Base-by-base conservation (phyloP, 768 basidiomycete species). In the Rhodotorula toruloides region DNA sequence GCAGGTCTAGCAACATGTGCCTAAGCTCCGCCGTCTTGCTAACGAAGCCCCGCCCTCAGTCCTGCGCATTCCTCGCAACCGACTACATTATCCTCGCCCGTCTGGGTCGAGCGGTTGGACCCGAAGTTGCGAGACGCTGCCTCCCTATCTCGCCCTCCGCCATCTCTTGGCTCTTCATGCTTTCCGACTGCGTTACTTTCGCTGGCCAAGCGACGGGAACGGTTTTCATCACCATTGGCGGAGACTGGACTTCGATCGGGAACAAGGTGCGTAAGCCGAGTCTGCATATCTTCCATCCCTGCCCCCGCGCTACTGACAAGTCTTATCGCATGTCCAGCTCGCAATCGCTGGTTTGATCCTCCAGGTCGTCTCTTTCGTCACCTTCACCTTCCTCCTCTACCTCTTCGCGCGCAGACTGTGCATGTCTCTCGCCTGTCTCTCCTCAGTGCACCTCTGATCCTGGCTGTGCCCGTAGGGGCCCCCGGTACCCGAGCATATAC, bases 71-170 rank as follows among this genome's bases (percentile, higher is more conserved):
- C 77, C 65, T 77, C 34, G 76, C 77, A 13, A 67, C 84, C 21
- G 81, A 85, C 72, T 88, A 89, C 72, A 77, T 87, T 61, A 80
- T 87, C 27, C 81, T 88, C 2, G 85, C 86, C 16, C 82, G 82
- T 19, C 75, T 89, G 6, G 83, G 85, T 10, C 78, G 76, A 31
- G 79, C 82, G 67, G 76, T 88, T 11, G 72, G 78, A 16, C 29
- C 32, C 1, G 65, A 62, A 7, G 52, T 66, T 14, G 31, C 64
- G 0, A 36, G 43, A 29, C 8, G 31, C 13, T 58, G 59, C 40
- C 65, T 70, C 3, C 39, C 62, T 46, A 39, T 70, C 43, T 60
- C 65, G 5, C 22, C 49, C 3, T 37, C 43, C 6, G 80, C 80
- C 42, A 82, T 88, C 66, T 85, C 85, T 13, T 65, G 80, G 37